Percentiles rank a stretch among this genome's conserved stretches.
Conservation (phyloP, 2,329 filamentous ascomycete genomes). For the Fusarium albidum region DNA sequence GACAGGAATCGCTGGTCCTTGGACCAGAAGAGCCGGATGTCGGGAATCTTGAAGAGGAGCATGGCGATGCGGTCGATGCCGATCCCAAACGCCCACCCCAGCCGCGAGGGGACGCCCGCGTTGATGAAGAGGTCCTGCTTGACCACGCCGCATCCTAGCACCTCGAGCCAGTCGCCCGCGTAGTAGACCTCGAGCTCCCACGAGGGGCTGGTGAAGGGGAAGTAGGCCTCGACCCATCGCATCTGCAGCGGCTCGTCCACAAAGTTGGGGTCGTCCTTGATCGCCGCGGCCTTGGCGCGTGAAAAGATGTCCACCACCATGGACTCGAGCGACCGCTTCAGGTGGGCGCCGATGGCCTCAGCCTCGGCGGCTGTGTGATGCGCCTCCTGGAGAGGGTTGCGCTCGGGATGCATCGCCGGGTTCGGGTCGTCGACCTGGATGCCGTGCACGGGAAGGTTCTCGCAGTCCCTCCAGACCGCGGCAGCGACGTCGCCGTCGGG, state of each 20-base stretch:
- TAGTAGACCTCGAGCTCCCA: slow-evolving; percentile 98
- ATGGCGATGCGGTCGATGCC: slow-evolving; percentile 96
- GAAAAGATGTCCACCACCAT: slow-evolving; percentile 92
- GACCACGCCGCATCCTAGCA: slow-evolving; percentile 91
- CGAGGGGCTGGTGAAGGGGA: slow-evolving; percentile 94
- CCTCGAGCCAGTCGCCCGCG: slow-evolving; percentile 93
- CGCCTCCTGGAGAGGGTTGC: slow-evolving; percentile 81
- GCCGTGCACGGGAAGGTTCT: slow-evolving; percentile 74
- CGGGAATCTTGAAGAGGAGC: slow-evolving; percentile 94
- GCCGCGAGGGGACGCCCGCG: slow-evolving; percentile 75
- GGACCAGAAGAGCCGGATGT: slow-evolving; percentile 98
- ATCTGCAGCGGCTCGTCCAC: slow-evolving; percentile 79
- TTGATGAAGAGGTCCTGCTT: slow-evolving; percentile 82
- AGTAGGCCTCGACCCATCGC: slow-evolving; percentile 96
- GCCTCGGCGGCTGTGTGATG: slow-evolving; percentile 80
- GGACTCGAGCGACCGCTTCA: slow-evolving; percentile 88
- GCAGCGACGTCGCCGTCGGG: slow-evolving; percentile 66
- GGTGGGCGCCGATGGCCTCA: slow-evolving; percentile 81
- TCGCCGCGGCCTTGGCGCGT: slow-evolving; percentile 73
- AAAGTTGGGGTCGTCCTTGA: slow-evolving; percentile 57
- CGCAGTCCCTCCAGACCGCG: slow-evolving; percentile 75
- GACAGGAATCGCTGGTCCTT: slow-evolving; percentile 82
- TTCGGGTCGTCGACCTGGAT: slow-evolving; percentile 86
- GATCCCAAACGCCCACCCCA: slow-evolving; percentile 96
- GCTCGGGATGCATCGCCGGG: slow-evolving; percentile 76